Percentiles rank a stretch among this genome's conserved stretches.
These are phyloP conservation scores for Cucurbitaria berberidis DNA, from an alignment of 2,329 filamentous ascomycete species.

Conservation along the genomic window DNA sequence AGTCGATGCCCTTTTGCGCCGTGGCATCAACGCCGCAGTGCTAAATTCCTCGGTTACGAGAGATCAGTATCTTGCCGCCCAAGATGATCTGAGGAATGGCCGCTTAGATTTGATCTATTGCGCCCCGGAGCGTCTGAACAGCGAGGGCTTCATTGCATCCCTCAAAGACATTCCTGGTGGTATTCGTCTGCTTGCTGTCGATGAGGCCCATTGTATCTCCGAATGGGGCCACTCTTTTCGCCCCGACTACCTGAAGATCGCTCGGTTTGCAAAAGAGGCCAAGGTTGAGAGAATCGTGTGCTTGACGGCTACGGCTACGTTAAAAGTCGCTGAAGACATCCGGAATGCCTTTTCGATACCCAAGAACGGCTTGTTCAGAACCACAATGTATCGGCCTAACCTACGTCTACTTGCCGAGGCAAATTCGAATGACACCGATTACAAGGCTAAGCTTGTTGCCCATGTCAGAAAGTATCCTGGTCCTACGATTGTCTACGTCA, in stretches of 20 bases:
- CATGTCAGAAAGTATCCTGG: slow-evolving; percentile 62
- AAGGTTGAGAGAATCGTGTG: slow-evolving; percentile 78
- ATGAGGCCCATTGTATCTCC: slow-evolving; percentile 94
- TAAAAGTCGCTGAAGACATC: slow-evolving; percentile 74
- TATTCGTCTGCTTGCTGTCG: slow-evolving; percentile 85
- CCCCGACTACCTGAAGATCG: slow-evolving; percentile 83
- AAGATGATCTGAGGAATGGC: slow-evolving; percentile 69
- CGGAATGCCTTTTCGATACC: slow-evolving; percentile 87
- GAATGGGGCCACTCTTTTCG: slow-evolving; percentile 98
- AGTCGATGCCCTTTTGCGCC: slow-evolving; percentile 74
- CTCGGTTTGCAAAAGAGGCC: slow-evolving; percentile 76
- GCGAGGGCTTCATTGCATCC: slow-evolving; percentile 66
- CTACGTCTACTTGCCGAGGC: slow-evolving; percentile 61
- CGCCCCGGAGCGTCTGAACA: slow-evolving; percentile 95
- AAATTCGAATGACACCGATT: slow-evolving; percentile 72
- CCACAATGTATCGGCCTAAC: slow-evolving; percentile 65
- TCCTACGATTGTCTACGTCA: slow-evolving; percentile 67
- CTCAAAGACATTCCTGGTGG: slow-evolving; percentile 71
- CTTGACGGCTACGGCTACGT: slow-evolving; percentile 89
- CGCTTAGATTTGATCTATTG: slow-evolving; percentile 85
- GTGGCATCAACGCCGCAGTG: slow-evolving; percentile 77
- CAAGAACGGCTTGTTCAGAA: slow-evolving; percentile 65
- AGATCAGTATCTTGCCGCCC: slow-evolving; percentile 65
- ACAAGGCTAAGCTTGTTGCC: slow-evolving; percentile 69
- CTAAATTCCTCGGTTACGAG: slow-evolving; percentile 68